phyloP scores from a whole-genome alignment of 2,329 filamentous ascomycete genomes.

The Aspergillus aculeatinus region DNA sequence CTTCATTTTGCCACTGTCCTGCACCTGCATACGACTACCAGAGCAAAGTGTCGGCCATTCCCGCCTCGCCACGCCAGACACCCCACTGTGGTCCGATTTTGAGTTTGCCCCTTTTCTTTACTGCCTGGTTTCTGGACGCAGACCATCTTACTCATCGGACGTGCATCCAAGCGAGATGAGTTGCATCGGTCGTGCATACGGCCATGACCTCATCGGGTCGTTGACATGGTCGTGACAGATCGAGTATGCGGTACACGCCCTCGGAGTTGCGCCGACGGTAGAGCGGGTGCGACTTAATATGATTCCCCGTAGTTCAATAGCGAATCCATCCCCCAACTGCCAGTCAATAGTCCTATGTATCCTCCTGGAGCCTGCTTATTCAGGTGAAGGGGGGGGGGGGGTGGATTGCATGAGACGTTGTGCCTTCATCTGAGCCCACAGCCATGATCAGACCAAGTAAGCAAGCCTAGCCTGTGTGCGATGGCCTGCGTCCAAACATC shows the following conservation, averaged over 20 bases:
- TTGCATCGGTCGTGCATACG: not conserved
- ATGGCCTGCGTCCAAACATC: too few species aligned
- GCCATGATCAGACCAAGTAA: too few species aligned
- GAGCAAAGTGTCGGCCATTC: not conserved
- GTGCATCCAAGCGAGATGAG: not conserved
- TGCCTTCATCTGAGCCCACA: too few species aligned
- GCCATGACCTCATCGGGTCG: not conserved
- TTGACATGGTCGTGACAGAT: not conserved
- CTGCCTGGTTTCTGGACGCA: not conserved
- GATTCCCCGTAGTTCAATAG: not conserved
- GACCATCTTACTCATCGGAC: not conserved
- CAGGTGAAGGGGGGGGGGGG: not conserved
- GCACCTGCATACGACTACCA: not conserved
- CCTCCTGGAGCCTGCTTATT: not conserved
- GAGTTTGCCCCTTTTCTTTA: not conserved
- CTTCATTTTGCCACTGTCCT: not conserved
- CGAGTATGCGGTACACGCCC: not conserved
- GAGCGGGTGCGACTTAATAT: not conserved
- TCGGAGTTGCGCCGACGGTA: not conserved
- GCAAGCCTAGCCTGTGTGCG: too few species aligned
- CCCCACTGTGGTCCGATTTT: not conserved
- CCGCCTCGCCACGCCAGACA: not conserved
- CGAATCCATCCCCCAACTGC: not conserved
- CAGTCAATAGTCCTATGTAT: not conserved
- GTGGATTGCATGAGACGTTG: not conserved